Base-by-base conservation (phyloP, 768 basidiomycete genomes). In the Boletus barrowsii region DNA sequence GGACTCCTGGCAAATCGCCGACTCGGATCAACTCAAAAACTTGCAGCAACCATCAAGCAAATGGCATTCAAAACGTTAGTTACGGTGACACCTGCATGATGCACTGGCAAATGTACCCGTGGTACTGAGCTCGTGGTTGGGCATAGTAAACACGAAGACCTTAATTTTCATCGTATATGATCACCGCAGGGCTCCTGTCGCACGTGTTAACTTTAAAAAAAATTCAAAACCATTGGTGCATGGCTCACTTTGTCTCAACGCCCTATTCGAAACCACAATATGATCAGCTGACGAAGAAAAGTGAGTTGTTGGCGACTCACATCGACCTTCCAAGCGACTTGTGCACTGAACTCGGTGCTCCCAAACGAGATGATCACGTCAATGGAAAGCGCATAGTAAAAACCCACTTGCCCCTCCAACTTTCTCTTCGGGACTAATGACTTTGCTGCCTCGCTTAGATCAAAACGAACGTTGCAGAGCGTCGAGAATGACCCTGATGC, bases 311-410 rank as follows among this genome's bases (percentile, higher is more conserved):
- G 8, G 32, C 4, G 26, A 42, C 57, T 60, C 32, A 58, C 57
- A 26, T 58, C 20, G 42, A n/a, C 51, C 5, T 47, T 47, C 57
- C 58, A 58, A 4, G 58, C 57, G 4, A 58, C 51, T 11, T 58
- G 59, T 11, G 59, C 51, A 20, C 33, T 53, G 24, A 39, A 52
- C 86, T 63, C 61, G 1, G 62, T 60, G 24, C 26, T 22, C 42
- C 61, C 61, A 9, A 64, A 62, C 15, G 49, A 49, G 18, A 60
- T 45, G 17, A 62, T 53, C 36, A 62, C 58, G 8, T 49, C 54
- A 20, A 61, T 1, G 9, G 3, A 4, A 7, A 62, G 33, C 1
- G 5, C 0, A 35, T 56, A 62, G 47, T 51, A 64, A n/a, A 30
- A 10, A 2, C 61, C 61, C 2, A 0, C 7, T 24, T 29, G 29